Base-by-base conservation (phyloP, 257 asterid species). In the Nicotiana knightiana region DNA sequence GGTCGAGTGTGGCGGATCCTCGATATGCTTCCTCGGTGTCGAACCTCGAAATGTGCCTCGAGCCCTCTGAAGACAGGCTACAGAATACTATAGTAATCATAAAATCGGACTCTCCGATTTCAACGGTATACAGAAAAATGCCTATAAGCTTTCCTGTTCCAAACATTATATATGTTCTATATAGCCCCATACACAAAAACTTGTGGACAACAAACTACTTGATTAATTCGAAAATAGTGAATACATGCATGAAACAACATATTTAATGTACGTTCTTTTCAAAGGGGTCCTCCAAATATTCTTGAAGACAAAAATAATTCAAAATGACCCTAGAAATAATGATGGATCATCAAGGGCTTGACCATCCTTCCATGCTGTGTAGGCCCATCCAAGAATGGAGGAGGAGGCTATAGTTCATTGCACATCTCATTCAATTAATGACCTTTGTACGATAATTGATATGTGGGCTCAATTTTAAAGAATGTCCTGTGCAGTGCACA, bases 291-390 rank as follows among this genome's bases (percentile, higher is more conserved):
- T 46, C 33, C 2, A 46, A 46, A 71, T 71, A 43, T 9, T 43
- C 21, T 46, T 46, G 43, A 26, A 71, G 21, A 46, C n/a, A 1
- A 70, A 67, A 70, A 70, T 43, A 57, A 70, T 39, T 70, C 33
- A 70, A n/a, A 70, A n/a, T 39, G 57, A n/a, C 28, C 55, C 54
- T 5, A 18, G 35, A 70, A 70, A 70, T 11, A 39, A 28, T 39
- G 77, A 70, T 70, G 57, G 77, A 15, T 70, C 77, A 68, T 70
- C 77, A 66, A 32, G 75, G 26, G 51, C 51, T 70, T 70, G 77
- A 39, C 78, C 59, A 24, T 43, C 78, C 4, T 12, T 46, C 24
- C 24, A 16, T 9, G 78, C 1, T 11, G 61, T 24, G 79, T 37
- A 71, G 59, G 46, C 79, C 37, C 59, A 71, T 71, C 15, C 61